Evolutionary conservation across 2,329 filamentous ascomycete genomes (phyloP).

Genomic region (Penicillium crustosum): DNA sequence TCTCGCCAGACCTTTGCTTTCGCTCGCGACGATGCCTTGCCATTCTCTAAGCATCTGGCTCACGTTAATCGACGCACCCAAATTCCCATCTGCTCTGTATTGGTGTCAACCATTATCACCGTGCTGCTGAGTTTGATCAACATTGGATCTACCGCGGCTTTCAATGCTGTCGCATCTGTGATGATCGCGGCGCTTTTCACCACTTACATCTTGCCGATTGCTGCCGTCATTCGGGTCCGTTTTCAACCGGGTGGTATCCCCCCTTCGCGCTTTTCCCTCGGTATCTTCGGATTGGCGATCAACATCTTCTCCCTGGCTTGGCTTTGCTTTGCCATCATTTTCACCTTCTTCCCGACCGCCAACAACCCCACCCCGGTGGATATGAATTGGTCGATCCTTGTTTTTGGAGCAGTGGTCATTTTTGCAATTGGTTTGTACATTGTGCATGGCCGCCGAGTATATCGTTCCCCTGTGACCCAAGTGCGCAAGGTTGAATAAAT

Average conservation of each 20-base stretch:
- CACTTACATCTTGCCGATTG: slow-evolving; percentile 51
- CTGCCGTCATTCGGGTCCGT: slow-evolving; percentile 22
- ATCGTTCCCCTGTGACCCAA: slow-evolving; percentile 25
- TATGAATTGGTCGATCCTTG: slow-evolving; percentile 31
- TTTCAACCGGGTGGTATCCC: slow-evolving; percentile 22
- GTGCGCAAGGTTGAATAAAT: slow-evolving; percentile 21
- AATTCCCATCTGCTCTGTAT: slow-evolving; percentile 45
- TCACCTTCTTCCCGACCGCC: slow-evolving; percentile 34
- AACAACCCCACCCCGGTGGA: slow-evolving; percentile 19
- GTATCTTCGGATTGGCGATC: slow-evolving; percentile 28
- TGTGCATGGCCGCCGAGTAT: slow-evolving; percentile 22
- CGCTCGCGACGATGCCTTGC: slow-evolving; percentile 44
- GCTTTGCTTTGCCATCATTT: slow-evolving; percentile 30
- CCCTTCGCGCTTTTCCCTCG: slow-evolving; percentile 26
- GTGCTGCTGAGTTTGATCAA: slow-evolving; percentile 50
- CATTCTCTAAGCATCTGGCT: slow-evolving; percentile 29
- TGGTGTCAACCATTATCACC: slow-evolving; percentile 34
- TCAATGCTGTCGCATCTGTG: slow-evolving; percentile 56
- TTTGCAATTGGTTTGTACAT: slow-evolving; percentile 25
- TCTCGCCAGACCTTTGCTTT: slow-evolving; percentile 46
- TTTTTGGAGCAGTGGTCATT: slow-evolving; percentile 25
- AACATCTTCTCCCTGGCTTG: slow-evolving; percentile 31
- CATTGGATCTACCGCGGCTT: slow-evolving; percentile 53
- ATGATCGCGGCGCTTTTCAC: slow-evolving; percentile 52
- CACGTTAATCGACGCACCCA: slow-evolving; percentile 38